Evolutionary conservation across 2,329 filamentous ascomycete genomes (phyloP), one percentile per base, ranked within the genome.

Genomic region (Diaporthe batatas): DNA sequence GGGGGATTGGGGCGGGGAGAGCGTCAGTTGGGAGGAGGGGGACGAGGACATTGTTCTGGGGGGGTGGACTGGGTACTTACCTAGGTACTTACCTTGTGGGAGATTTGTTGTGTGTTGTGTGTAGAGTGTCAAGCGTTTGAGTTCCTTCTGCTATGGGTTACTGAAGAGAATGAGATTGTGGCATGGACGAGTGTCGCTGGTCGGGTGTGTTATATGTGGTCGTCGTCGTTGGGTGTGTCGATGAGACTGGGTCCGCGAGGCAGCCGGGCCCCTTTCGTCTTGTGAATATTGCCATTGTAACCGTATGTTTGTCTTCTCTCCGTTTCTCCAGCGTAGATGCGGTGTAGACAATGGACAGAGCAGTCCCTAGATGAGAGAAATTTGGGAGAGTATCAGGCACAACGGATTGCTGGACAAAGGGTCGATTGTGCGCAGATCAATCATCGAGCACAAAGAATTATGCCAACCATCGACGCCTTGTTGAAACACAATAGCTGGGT

Each of bases 21-120:
- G 39, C 18, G 23, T 47, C 7, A 1, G 29, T 6, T 21, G 12
- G 21, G 62, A n/a, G 6, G 11, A 36, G 18, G 62, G 23, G 59
- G 7, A 36, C 14, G 62, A 25, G 2, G 59, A 34, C 59, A 65
- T 65, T 4, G 25, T 49, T 49, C n/a, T n/a, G n/a, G n/a, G n/a
- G n/a, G 21, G 12, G 3, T 8, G 32, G 54, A 58, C 54, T 58
- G 23, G 14, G 23, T 62, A 47, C 39, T 62, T 12, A 39, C n/a
- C n/a, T n/a, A n/a, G n/a, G n/a, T n/a, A n/a, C 39, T 62, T 21
- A 62, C 58, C 58, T 62, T 62, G 44, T 29, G 21, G 1, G 25
- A 32, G 21, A 8, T 23, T 39, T 58, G 21, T 16, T 64, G 42
- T 49, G 21, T 23, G 21, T 3, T 64, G 29, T 21, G 16, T 32